Conservation (phyloP, 2,329 filamentous ascomycete genomes). For the Cyphellophora attinorum region DNA sequence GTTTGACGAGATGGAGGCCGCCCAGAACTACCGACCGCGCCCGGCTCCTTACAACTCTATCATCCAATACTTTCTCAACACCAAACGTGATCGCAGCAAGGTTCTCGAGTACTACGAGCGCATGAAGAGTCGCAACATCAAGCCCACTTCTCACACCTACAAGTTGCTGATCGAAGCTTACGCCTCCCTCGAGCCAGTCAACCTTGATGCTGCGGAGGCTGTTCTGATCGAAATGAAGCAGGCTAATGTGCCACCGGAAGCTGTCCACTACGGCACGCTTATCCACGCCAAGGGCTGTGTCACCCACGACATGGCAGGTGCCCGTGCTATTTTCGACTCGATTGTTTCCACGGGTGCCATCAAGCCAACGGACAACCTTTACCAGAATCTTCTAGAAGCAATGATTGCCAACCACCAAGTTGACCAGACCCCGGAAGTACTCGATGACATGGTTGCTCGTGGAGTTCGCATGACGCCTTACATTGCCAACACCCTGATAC, state of each 20-base stretch:
- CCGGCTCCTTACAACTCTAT: slow-evolving; percentile 97
- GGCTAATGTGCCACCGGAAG: slow-evolving; percentile 68
- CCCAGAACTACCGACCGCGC: slow-evolving; percentile 97
- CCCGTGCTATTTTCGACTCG: slow-evolving; percentile 70
- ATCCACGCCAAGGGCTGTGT: slow-evolving; percentile 96
- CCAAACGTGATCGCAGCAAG: slow-evolving; percentile 91
- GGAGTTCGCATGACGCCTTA: slow-evolving; percentile 85
- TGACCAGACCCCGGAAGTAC: slow-evolving; percentile 60
- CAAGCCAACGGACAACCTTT: slow-evolving; percentile 71
- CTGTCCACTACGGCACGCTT: slow-evolving; percentile 89
- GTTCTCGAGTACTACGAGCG: slow-evolving; percentile 90
- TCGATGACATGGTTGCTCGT: slow-evolving; percentile 64
- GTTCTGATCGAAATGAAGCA: slow-evolving; percentile 70
- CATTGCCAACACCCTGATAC: slow-evolving; percentile 95
- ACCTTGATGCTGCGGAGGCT: slow-evolving; percentile 79
- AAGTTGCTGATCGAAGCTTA: slow-evolving; percentile 95
- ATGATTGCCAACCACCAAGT: slow-evolving; percentile 94
- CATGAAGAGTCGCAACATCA: slow-evolving; percentile 78
- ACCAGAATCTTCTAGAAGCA: slow-evolving; percentile 92
- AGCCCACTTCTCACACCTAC: slow-evolving; percentile 90
- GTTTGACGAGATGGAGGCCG: slow-evolving; percentile 98
- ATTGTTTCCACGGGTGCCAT: slow-evolving; percentile 61
- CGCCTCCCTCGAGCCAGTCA: slow-evolving; percentile 81
- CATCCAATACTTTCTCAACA: slow-evolving; percentile 98
- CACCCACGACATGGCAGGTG: slow-evolving; percentile 79